Evolutionary conservation across 2,329 filamentous ascomycete species (phyloP).

Genomic region (Phyllosticta citrichinensis): DNA sequence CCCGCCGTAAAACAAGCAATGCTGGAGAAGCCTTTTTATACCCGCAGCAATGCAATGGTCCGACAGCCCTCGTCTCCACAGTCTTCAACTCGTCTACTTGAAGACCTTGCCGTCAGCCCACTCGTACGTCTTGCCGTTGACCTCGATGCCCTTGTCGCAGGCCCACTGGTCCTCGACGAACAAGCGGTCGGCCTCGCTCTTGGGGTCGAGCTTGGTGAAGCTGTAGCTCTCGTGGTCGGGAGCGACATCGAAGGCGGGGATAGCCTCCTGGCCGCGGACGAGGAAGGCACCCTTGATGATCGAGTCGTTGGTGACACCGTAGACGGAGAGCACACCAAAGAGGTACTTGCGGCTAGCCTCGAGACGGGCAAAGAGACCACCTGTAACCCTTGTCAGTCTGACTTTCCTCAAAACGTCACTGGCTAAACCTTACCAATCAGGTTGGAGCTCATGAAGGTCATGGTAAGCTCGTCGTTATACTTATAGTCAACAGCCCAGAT

Average conservation of each 20-base stretch:
- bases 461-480: constrained; percentile 96
- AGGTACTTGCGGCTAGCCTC: constrained; percentile 97
- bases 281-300: constrained; percentile 90
- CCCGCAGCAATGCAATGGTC: constrained; percentile 7
- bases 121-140: constrained; percentile 79
- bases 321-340: constrained; percentile 85
- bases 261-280: constrained; percentile 79
- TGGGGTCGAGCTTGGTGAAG: constrained; percentile 92
- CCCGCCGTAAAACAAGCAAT: constrained; percentile 6
- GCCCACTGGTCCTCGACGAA: constrained; percentile 82
- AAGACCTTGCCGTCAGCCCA: constrained; percentile 95
- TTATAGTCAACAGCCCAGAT: constrained; percentile 94
- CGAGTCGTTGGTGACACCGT: constrained; percentile 78
- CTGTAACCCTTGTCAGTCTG: constrained; percentile 22
- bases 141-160: constrained; percentile 75
- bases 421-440: constrained; percentile 57
- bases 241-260: constrained; percentile 88
- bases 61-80: background rate
- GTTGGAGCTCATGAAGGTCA: constrained; percentile 99
- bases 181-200: constrained; percentile 72
- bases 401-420: background rate
- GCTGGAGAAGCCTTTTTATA: constrained; percentile 1
- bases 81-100: constrained; percentile 58
- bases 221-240: constrained; percentile 95
- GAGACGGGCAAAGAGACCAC: constrained; percentile 94